phyloP scores from a whole-genome alignment of 306 rosid species.

The Cyamopsis tetragonoloba region DNA sequence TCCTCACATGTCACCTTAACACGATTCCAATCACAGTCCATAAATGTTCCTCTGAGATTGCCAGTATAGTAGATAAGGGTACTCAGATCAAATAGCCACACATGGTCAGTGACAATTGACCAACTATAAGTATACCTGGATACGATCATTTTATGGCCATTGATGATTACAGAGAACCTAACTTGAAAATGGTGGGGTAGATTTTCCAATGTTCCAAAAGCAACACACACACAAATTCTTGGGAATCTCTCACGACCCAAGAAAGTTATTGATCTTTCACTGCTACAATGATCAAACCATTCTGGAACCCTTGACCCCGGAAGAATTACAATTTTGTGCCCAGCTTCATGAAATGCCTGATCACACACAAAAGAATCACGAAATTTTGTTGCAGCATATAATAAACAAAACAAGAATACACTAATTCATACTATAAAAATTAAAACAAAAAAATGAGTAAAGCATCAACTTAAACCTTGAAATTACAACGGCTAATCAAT shows the following conservation, averaged over 20 bases:
- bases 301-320: conserved; percentile 15
- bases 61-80: neutral
- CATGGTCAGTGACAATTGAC: neutral
- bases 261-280: neutral
- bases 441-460: no score
- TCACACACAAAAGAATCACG: neutral
- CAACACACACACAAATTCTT: neutral
- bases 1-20: neutral
- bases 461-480: no score
- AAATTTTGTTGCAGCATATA: neutral
- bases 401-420: neutral
- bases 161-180: neutral
- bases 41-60: neutral
- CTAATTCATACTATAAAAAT: neutral
- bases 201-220: neutral
- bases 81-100: neutral
- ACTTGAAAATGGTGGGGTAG: neutral
- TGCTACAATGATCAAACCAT: neutral
- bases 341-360: neutral
- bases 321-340: neutral
- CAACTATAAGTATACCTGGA: neutral
- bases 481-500: no score
- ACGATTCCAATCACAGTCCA: neutral
- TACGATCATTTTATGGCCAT: neutral
- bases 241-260: neutral